Evolutionary conservation across 225 moss, liverwort and hornwort species (phyloP).

Genomic region (Anthoceros angustus): DNA sequence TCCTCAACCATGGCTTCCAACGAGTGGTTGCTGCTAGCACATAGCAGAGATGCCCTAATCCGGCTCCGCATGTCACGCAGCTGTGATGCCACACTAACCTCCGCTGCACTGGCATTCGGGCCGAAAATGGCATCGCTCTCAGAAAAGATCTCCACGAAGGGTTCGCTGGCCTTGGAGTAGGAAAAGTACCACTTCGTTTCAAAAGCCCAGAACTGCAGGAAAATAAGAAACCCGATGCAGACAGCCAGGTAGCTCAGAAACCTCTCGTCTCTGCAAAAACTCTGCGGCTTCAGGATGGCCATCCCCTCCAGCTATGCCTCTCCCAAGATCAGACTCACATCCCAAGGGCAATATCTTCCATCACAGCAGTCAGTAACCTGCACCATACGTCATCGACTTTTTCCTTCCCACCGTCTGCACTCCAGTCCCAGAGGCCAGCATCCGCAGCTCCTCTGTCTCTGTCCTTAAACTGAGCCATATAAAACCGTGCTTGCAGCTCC

Average conservation of each 20-base stretch:
- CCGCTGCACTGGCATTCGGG: neutral
- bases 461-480: neutral
- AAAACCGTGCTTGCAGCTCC: too few species aligned
- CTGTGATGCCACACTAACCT: neutral
- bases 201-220: neutral
- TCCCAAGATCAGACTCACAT: neutral
- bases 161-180: neutral
- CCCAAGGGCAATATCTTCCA: too few species aligned
- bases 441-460: neutral
- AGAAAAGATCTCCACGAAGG: neutral
- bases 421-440: too few species aligned
- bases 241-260: constrained; percentile 4
- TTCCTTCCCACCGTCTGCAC: too few species aligned
- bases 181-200: neutral
- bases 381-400: too few species aligned
- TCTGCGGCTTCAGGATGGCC: neutral
- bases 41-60: neutral
- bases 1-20: neutral
- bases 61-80: neutral
- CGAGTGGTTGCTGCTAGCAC: neutral
- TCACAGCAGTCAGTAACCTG: too few species aligned
- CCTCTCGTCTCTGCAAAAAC: neutral
- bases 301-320: neutral
- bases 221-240: neutral
- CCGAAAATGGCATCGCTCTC: neutral